Evolutionary conservation across 1,284 basidiomycete genomes (phyloP).

Genomic region (Grifola frondosa): DNA sequence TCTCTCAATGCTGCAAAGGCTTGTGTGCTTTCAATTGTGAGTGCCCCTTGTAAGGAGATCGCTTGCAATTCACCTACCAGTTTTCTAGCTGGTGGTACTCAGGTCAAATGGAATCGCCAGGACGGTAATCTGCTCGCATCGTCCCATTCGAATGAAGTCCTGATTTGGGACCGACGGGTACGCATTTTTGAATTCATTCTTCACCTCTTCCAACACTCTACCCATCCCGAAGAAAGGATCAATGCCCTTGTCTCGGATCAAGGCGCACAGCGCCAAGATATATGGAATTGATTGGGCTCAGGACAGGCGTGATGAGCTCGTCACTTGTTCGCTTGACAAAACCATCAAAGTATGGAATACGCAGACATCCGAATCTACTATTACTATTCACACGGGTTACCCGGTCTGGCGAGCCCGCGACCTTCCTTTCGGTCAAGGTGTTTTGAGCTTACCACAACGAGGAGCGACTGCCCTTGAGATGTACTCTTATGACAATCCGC

Average conservation of each 20-base stretch:
- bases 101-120: constrained; percentile 93
- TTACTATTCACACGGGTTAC: constrained; percentile 74
- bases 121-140: constrained; percentile 86
- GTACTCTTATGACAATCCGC: constrained; percentile 59
- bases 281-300: constrained; percentile 97
- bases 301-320: constrained; percentile 67
- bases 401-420: constrained; percentile 95
- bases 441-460: constrained; percentile 89
- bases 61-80: background rate
- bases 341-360: constrained; percentile 86
- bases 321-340: constrained; percentile 91
- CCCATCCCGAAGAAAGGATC: constrained; percentile 75
- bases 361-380: constrained; percentile 42
- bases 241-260: constrained; percentile 73
- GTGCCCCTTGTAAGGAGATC: constrained; percentile 12
- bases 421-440: constrained; percentile 89
- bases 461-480: constrained; percentile 86
- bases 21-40: constrained; percentile 75
- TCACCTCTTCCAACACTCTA: background rate
- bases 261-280: constrained; percentile 85
- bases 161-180: constrained; percentile 87
- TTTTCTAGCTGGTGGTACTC: constrained; percentile 75
- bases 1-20: constrained; percentile 35
- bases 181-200: constrained; percentile 16
- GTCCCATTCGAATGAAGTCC: constrained; percentile 79